phyloP scores from a whole-genome alignment of 257 asterid genomes.

The Gentiana dahurica region DNA sequence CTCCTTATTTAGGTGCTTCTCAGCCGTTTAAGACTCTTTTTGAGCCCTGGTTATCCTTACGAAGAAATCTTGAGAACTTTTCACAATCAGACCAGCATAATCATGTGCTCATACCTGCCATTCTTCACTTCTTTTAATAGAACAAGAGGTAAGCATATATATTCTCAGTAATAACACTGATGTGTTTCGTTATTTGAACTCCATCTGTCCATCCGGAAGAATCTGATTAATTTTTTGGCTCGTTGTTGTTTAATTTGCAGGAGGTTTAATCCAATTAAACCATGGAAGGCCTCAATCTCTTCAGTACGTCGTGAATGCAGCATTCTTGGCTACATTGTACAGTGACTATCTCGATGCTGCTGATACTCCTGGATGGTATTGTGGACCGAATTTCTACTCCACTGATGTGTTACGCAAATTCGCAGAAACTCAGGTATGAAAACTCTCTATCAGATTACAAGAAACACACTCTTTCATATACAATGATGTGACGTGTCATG shows the following conservation, averaged over 20 bases:
- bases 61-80: slow-evolving; percentile 81
- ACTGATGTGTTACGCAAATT: slow-evolving; percentile 66
- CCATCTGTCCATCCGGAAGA: not conserved
- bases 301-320: slow-evolving; percentile 87
- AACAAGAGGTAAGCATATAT: slow-evolving; percentile 47
- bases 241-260: slow-evolving; percentile 22
- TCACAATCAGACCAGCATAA: slow-evolving; percentile 85
- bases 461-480: too few species aligned
- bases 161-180: not conserved
- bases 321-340: slow-evolving; percentile 74
- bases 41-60: slow-evolving; percentile 94
- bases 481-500: too few species aligned
- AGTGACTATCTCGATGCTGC: slow-evolving; percentile 89
- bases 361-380: slow-evolving; percentile 94
- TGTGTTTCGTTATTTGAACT: not conserved
- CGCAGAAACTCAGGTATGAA: slow-evolving; percentile 76
- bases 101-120: slow-evolving; percentile 92
- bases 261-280: slow-evolving; percentile 82
- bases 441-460: not conserved
- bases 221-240: not conserved
- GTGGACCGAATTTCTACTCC: slow-evolving; percentile 92
- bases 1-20: slow-evolving; percentile 50
- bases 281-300: slow-evolving; percentile 96
- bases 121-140: slow-evolving; percentile 72
- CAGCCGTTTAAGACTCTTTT: slow-evolving; percentile 77